phyloP scores from a whole-genome alignment of 2,329 filamentous ascomycete genomes.

The Tothia fuscella region DNA sequence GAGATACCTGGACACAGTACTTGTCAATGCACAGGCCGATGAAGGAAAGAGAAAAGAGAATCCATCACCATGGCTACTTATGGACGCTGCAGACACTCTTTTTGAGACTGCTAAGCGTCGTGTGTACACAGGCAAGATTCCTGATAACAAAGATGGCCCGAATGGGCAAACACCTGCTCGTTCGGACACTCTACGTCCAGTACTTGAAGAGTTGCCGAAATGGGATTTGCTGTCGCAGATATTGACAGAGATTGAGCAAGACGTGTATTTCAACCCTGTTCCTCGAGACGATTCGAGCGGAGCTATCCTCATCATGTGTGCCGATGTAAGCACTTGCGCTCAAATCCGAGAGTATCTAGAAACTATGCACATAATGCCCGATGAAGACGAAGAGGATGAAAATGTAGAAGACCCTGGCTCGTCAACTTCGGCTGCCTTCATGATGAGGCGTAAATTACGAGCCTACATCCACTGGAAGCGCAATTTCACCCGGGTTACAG shows the following conservation, averaged over 20 bases:
- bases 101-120: conserved; percentile 81
- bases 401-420: conserved; percentile 32
- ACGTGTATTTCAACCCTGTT: conserved; percentile 71
- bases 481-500: conserved; percentile 76
- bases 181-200: conserved; percentile 56
- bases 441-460: conserved; percentile 75
- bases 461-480: conserved; percentile 85
- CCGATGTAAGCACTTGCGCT: conserved; percentile 70
- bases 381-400: conserved; percentile 27
- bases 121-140: conserved; percentile 68
- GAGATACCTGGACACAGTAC: conserved; percentile 85
- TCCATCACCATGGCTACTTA: conserved; percentile 90
- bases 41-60: conserved; percentile 78
- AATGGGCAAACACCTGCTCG: conserved; percentile 34
- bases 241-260: conserved; percentile 83
- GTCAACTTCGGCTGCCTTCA: conserved; percentile 52
- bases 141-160: conserved; percentile 24
- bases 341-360: conserved; percentile 87
- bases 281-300: conserved; percentile 75
- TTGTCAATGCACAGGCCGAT: conserved; percentile 78
- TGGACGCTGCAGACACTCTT: conserved; percentile 88
- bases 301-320: conserved; percentile 93
- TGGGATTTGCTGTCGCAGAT: conserved; percentile 85
- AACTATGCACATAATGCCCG: conserved; percentile 62
- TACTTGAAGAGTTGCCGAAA: conserved; percentile 90